These are phyloP conservation scores for Geosmithia morbida DNA, from an alignment of 2,329 filamentous ascomycete species.

Conservation along the genomic window DNA sequence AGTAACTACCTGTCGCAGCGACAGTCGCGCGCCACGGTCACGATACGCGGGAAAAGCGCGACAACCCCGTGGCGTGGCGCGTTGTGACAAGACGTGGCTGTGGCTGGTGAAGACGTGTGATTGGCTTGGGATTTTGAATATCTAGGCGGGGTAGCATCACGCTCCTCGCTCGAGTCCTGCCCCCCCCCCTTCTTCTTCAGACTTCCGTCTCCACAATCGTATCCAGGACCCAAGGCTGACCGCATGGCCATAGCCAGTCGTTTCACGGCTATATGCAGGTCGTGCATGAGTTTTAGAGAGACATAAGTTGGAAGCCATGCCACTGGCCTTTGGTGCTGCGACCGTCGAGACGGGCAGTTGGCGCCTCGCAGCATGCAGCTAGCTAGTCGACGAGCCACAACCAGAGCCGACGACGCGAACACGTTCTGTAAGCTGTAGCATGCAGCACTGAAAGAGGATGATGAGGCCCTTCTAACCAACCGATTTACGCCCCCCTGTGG, in stretches of 20 bases:
- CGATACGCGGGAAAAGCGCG: not conserved
- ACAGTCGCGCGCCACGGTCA: not conserved
- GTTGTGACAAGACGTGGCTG: not conserved
- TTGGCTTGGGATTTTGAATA: not conserved
- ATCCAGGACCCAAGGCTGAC: not conserved
- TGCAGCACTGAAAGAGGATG: too few species aligned
- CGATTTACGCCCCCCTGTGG: not conserved
- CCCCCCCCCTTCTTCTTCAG: not conserved
- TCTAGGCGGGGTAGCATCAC: not conserved
- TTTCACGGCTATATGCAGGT: not conserved
- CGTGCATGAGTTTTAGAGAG: not conserved
- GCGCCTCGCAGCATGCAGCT: not conserved
- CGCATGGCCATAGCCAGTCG: not conserved
- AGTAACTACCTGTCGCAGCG: too few species aligned
- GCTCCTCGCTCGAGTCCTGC: too few species aligned
- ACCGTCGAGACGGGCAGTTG: conserved; percentile 1
- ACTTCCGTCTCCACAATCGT: too few species aligned
- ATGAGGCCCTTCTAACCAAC: not conserved
- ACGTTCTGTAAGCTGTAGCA: not conserved
- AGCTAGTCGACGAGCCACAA: not conserved
- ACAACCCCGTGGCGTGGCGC: not conserved
- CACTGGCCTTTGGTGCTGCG: conserved; percentile 1
- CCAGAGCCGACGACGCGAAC: not conserved
- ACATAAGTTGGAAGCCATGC: not conserved
- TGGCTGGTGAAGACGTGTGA: not conserved